phyloP scores from a whole-genome alignment of 2,329 filamentous ascomycete genomes.

The Thielaviopsis ethacetica region DNA sequence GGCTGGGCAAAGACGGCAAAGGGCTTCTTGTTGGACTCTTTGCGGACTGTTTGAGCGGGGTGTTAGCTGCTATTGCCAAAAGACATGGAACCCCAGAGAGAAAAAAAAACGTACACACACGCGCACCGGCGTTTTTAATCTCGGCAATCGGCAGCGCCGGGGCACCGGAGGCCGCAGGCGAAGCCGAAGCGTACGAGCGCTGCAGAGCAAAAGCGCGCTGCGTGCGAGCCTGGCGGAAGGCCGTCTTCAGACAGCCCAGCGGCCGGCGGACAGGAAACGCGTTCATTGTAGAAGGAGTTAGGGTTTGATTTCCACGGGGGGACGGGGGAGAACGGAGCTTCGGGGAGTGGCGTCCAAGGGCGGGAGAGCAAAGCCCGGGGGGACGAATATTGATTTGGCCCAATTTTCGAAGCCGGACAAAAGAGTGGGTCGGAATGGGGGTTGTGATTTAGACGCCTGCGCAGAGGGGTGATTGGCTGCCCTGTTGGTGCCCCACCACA shows the following conservation, averaged over 20 bases:
- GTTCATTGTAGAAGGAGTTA: slow-evolving; percentile 35
- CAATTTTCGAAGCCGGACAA: neutral
- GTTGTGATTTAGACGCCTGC: neutral
- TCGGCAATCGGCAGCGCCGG: slow-evolving; percentile 17
- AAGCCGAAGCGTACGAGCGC: slow-evolving; percentile 9
- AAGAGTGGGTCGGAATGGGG: neutral
- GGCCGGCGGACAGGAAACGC: slow-evolving; percentile 46
- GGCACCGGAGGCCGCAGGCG: slow-evolving; percentile 26
- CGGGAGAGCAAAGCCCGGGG: neutral
- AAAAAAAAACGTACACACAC: slow-evolving; percentile 17
- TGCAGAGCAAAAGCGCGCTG: slow-evolving; percentile 21
- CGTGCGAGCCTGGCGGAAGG: slow-evolving; percentile 41
- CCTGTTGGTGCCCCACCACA: neutral
- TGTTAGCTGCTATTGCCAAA: neutral
- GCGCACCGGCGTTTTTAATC: slow-evolving; percentile 16
- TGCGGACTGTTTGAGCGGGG: slow-evolving; percentile 5
- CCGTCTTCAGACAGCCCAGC: slow-evolving; percentile 51
- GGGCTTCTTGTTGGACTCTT: slow-evolving; percentile 12
- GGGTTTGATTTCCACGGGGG: neutral
- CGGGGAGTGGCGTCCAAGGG: too few relatives aligned
- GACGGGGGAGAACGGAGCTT: too few relatives aligned
- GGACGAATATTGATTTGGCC: neutral
- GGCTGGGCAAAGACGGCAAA: slow-evolving; percentile 14
- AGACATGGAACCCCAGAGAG: too few relatives aligned
- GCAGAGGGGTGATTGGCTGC: slow-evolving; percentile 4